phyloP scores from a whole-genome alignment of 805 yeast genomes.

The Helenozyma rhizophorensis region DNA sequence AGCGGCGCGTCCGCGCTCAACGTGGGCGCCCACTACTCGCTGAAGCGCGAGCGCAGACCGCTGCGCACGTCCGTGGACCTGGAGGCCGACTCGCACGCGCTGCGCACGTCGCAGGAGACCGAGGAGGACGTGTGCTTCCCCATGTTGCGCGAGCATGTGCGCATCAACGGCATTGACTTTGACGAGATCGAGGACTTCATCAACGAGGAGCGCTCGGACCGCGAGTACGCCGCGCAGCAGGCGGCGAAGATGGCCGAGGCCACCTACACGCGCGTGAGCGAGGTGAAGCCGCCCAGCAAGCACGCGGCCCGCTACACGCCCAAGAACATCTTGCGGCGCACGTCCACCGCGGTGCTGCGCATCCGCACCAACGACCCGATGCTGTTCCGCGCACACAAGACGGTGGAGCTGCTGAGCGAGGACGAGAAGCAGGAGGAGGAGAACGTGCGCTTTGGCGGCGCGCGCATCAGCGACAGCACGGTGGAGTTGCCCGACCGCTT shows the following conservation, averaged over 20 bases:
- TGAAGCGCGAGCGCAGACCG: constrained; percentile 29
- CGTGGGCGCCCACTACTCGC: constrained; percentile 11
- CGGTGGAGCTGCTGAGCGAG: too few species aligned
- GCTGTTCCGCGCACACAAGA: constrained; percentile 2
- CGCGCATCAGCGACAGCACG: constrained; percentile 27
- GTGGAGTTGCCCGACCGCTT: constrained; percentile 64
- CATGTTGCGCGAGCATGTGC: constrained; percentile 60
- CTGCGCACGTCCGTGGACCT: constrained; percentile 46
- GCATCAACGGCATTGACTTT: constrained; percentile 79
- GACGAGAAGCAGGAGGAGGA: constrained; percentile 22
- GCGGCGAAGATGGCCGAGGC: constrained; percentile 23
- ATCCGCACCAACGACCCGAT: not conserved
- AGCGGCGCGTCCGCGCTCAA: constrained; percentile 9
- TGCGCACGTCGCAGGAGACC: constrained; percentile 80
- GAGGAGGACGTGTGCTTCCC: constrained; percentile 99
- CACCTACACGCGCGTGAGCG: constrained; percentile 8
- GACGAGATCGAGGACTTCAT: constrained; percentile 85
- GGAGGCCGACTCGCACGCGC: constrained; percentile 68
- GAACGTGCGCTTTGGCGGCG: constrained; percentile 38
- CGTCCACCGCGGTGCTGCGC: constrained; percentile 2
- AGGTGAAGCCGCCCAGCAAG: constrained; percentile 26
- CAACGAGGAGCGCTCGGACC: constrained; percentile 47
- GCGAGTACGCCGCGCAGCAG: constrained; percentile 17
- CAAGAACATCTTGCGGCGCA: constrained; percentile 24
- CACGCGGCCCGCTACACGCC: constrained; percentile 68